Evolutionary conservation across 176 grass and related monocot species (phyloP).

Genomic region (Raddia distichophylla): DNA sequence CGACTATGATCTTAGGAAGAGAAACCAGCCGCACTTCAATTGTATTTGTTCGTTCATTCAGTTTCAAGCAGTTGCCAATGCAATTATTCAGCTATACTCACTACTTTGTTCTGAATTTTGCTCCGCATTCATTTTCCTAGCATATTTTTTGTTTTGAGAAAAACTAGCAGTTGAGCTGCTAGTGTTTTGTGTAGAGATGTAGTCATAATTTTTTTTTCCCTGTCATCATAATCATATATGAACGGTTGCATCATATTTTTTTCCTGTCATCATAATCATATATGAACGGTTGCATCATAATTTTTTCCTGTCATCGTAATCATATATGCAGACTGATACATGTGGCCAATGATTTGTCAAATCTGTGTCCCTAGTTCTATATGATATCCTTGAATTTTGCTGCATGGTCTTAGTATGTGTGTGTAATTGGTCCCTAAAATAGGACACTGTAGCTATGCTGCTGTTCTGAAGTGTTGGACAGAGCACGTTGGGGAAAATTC

Average conservation of each 20-base stretch:
- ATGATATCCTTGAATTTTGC: neutral
- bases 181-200: too few relatives aligned
- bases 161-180: too few relatives aligned
- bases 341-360: neutral
- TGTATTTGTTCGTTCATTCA: neutral
- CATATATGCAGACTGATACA: constrained; percentile 6
- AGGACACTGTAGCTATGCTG: neutral
- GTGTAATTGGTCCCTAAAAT: neutral
- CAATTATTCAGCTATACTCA: neutral
- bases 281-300: neutral
- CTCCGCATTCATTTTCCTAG: neutral
- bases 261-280: too few relatives aligned
- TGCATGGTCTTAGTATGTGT: neutral
- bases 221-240: neutral
- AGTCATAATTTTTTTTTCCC: too few relatives aligned
- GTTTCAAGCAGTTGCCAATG: neutral
- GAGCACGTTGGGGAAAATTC: neutral
- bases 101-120: neutral
- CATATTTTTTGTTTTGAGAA: neutral
- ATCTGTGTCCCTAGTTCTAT: neutral
- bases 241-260: neutral
- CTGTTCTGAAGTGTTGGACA: neutral
- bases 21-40: neutral
- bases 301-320: too few relatives aligned
- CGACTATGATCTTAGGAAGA: neutral